Evolutionary conservation across 1,284 basidiomycete species (phyloP).

Genomic region (Fomitopsis palustris): DNA sequence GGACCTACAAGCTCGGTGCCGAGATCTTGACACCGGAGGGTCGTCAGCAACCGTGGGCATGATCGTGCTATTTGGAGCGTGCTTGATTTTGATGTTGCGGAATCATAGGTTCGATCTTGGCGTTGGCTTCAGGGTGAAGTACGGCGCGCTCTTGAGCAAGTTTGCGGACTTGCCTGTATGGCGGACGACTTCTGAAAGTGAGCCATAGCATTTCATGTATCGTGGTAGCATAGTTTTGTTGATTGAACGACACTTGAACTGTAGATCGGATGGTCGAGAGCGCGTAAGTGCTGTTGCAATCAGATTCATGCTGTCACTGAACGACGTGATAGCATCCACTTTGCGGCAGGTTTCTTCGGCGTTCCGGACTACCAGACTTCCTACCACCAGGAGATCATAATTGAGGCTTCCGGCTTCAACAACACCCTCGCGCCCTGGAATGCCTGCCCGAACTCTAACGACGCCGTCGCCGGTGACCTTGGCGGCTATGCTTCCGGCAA

Average conservation of each 20-base stretch:
- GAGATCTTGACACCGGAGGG: constrained; percentile 59
- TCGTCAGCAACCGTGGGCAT: constrained; percentile 44
- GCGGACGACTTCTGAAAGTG: constrained; percentile 56
- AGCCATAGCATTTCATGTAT: not conserved
- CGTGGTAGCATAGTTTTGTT: too few relatives aligned
- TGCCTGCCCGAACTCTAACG: constrained; percentile 40
- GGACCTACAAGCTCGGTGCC: constrained; percentile 52
- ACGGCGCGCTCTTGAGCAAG: constrained; percentile 53
- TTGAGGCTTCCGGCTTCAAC: constrained; percentile 52
- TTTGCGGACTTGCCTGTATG: constrained; percentile 53
- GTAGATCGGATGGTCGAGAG: constrained; percentile 49
- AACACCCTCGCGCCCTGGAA: constrained; percentile 54
- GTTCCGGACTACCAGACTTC: constrained; percentile 44
- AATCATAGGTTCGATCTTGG: constrained; percentile 44
- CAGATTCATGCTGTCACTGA: not conserved
- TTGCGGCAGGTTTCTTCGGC: constrained; percentile 61
- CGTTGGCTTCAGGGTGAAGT: constrained; percentile 49
- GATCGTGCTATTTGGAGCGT: not conserved
- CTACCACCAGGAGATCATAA: constrained; percentile 48
- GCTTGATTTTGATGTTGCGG: not conserved
- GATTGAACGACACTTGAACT: not conserved
- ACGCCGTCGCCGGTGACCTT: constrained; percentile 27
- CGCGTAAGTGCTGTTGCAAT: constrained; percentile 35
- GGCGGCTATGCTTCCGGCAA: constrained; percentile 29
- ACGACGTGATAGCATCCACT: constrained; percentile 36